Base-by-base conservation (phyloP, 1,284 basidiomycete species). In the Cryptococcus wingfieldii region DNA sequence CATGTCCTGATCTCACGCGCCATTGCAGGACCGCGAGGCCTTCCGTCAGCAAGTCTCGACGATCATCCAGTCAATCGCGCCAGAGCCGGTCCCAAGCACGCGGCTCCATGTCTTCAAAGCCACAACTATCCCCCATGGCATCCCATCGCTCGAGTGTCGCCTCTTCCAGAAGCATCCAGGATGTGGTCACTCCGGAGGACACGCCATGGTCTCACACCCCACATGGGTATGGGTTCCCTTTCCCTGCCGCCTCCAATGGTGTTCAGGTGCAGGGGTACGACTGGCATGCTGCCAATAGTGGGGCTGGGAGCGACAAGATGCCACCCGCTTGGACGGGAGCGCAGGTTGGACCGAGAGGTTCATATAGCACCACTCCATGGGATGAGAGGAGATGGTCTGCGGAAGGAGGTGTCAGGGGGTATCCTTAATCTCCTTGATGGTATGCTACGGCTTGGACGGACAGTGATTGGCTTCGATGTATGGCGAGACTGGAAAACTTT, bases 111-210 rank as follows among this genome's bases (percentile, higher is more conserved):
- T n/a, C 31, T 38, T 13, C 16, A 14, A 38, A 18, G 44, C 9
- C 37, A 52, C 46, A 47, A 14, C 16, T 23, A 13, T 50, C 48
- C 34, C 34, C 28, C 42, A 38, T 44, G 16, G 38, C 53, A 8
- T 61, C 58, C 8, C 61, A 63, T 23, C 61, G 61, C 27, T 56
- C 55, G 16, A 60, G 58, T 14, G 48, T 62, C 19, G 58, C 53
- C 18, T 63, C 61, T 7, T 38, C 54, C 38, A 31, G 38, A 19
- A 39, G 31, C 14, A 19, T 18, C 14, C 18, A 19, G 14, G 48
- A 50, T 27, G 13, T 50, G 5, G 37, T 50, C n/a, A 50, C 48
- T 10, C 48, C 48, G 4, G 48, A 50, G 14, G 48, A 50, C 6
- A 18, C 16, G 4, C 10, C 3, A 12, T 50, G 48, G 48, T 12